A percentile compares a stretch with the other conserved stretches of the same genome.
phyloP scores from a whole-genome alignment of 2,329 filamentous ascomycete species.

The Chrysoporthe deuterocubensis region DNA sequence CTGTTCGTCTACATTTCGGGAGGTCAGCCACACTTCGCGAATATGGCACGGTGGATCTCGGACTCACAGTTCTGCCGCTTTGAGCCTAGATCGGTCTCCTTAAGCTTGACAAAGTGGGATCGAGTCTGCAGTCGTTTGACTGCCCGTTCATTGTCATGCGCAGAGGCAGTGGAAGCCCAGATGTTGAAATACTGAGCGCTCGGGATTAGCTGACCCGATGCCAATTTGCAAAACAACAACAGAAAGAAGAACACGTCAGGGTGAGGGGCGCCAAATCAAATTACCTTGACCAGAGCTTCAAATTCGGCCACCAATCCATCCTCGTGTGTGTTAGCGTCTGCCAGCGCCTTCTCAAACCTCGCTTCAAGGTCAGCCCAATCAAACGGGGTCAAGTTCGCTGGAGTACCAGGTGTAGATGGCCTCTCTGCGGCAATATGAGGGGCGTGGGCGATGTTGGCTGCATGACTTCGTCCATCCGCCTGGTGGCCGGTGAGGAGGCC shows the following conservation, averaged over 20 bases:
- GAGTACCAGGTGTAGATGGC: conserved; percentile 49
- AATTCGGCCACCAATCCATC: conserved; percentile 69
- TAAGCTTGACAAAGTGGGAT: conserved; percentile 73
- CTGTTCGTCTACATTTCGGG: conserved; percentile 49
- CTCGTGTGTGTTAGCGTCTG: conserved; percentile 66
- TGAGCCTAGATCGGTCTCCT: conserved; percentile 71
- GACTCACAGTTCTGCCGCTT: conserved; percentile 81
- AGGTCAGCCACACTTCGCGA: conserved; percentile 4
- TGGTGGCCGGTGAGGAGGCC: conserved; percentile 29
- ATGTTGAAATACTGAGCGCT: conserved; percentile 70
- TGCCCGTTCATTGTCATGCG: conserved; percentile 76
- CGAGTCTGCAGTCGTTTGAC: conserved; percentile 82
- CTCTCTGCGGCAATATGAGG: conserved; percentile 56
- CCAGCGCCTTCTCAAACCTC: conserved; percentile 69
- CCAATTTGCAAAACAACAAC: neutral
- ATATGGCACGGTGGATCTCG: neutral
- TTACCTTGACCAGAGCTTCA: conserved; percentile 66
- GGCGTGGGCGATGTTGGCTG: conserved; percentile 45
- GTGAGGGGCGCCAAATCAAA: conserved; percentile 18
- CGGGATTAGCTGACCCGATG: neutral
- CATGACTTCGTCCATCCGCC: conserved; percentile 38
- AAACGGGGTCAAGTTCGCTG: conserved; percentile 57
- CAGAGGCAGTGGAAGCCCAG: conserved; percentile 75
- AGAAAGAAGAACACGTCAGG: too few relatives aligned
- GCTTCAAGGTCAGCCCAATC: conserved; percentile 79